A percentile compares a stretch with the other conserved stretches of the same genome.
phyloP scores from a whole-genome alignment of 176 grass and related monocot species.

The Oryza coarctata region DNA sequence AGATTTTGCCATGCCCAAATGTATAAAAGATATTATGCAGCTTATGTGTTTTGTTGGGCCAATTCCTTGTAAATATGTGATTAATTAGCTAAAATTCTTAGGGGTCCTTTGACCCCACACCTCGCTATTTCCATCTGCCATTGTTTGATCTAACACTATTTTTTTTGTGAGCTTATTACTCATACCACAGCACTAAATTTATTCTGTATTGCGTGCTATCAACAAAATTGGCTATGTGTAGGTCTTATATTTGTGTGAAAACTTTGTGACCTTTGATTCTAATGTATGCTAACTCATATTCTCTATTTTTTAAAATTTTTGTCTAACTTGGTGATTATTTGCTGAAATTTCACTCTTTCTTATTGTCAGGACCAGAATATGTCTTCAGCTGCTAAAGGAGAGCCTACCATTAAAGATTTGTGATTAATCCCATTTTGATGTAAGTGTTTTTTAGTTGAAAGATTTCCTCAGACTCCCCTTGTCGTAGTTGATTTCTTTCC shows the following conservation, averaged over 20 bases:
- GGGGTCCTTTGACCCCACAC: background rate
- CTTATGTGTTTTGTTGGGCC: background rate
- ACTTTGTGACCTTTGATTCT: background rate
- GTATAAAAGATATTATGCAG: background rate
- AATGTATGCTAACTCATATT: background rate
- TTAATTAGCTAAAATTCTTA: background rate
- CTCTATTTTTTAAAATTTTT: background rate
- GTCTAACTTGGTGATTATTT: background rate
- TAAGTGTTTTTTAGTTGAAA: background rate
- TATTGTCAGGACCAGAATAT: background rate
- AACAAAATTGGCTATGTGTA: too few relatives aligned
- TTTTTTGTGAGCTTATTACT: background rate
- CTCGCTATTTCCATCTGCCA: background rate
- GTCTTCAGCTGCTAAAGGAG: background rate
- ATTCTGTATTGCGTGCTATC: background rate
- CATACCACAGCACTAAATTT: background rate
- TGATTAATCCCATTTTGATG: background rate
- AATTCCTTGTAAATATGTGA: background rate
- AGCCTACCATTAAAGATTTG: background rate
- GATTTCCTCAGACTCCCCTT: background rate
- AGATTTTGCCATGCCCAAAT: background rate
- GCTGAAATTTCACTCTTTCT: background rate
- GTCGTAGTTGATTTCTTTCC: background rate
- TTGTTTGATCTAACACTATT: background rate
- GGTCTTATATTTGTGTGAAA: background rate